Conservation (phyloP, 768 basidiomycete species). For the Xanthoconium stramineum region DNA sequence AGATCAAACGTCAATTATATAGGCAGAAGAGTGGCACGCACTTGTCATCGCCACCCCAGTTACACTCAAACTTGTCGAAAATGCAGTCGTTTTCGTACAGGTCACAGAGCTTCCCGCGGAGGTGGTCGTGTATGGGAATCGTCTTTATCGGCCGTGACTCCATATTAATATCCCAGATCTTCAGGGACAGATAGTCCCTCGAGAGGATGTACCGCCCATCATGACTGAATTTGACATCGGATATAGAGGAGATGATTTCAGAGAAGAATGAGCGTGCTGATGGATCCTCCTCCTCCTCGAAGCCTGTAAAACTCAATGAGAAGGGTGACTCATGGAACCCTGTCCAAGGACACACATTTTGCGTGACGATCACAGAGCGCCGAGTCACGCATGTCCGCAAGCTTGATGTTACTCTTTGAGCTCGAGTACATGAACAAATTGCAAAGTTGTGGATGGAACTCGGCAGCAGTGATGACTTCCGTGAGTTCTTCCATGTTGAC, state of each 20-base stretch:
- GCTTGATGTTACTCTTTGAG: slow-evolving; percentile 99
- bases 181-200: slow-evolving; percentile 94
- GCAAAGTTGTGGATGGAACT: slow-evolving; percentile 97
- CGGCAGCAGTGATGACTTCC: slow-evolving; percentile 99
- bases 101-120: slow-evolving; percentile 96
- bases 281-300: slow-evolving; percentile 98
- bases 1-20: slow-evolving; percentile 8
- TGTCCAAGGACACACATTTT: slow-evolving; percentile 66
- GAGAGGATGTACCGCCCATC: slow-evolving; percentile 97
- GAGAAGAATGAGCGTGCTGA: slow-evolving; percentile 98
- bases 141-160: slow-evolving; percentile 95
- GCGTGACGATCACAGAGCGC: slow-evolving; percentile 95
- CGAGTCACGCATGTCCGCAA: slow-evolving; percentile 98
- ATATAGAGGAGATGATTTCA: slow-evolving; percentile 99
- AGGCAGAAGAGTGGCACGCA: slow-evolving; percentile 42
- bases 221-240: slow-evolving; percentile 98
- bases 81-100: slow-evolving; percentile 99
- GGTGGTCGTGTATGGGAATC: slow-evolving; percentile 97
- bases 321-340: background rate
- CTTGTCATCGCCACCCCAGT: slow-evolving; percentile 96
- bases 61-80: slow-evolving; percentile 99
- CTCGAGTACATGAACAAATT: slow-evolving; percentile 99
- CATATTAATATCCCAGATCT: slow-evolving; percentile 99
- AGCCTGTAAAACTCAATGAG: slow-evolving; percentile 54
- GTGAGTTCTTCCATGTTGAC: slow-evolving; percentile 99